Evolutionary conservation across 805 yeast species (phyloP), one percentile per base, ranked within the genome.

Genomic region (Nadsonia fulvescens): DNA sequence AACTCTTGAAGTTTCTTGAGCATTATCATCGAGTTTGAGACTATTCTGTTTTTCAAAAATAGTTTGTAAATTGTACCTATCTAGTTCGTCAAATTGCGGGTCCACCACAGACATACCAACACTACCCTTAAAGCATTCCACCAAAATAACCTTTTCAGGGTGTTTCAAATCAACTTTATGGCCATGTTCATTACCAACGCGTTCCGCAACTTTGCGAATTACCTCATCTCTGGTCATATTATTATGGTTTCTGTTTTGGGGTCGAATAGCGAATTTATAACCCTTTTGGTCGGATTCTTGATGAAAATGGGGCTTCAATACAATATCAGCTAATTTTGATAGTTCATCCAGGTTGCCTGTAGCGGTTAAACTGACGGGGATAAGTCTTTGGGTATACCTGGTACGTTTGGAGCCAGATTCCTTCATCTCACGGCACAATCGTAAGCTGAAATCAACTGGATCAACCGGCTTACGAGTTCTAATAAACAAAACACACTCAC

Each of bases 121-220:
- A 34, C 77, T 76, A 35, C 68, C 75, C 53, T 83, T 86, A 53
- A 73, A 86, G 44, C 94, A 77, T 46, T 81, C 93, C 3, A 89
- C 75, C 27, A 86, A 44, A 24, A 89, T 65, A 38, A 89, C 54
- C 42, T 72, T 70, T 33, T 83, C 92, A 41, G 66, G 79, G 8
- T 67, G 51, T 40, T 78, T 77, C 46, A 89, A 60, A 44, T 82
- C 91, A 9, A 89, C 92, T 18, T 51, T 55, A 46, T 81, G 93
- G 2, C 71, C 72, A 34, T 66, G 63, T 4, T 66, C 71, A 23
- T 62, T 56, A 1, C 86, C 86, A 1, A 79, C 82, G 22, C 62
- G 51, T 15, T 62, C 66, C 3, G 92, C 93, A 6, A 83, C 61
- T 8, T 66, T 56, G 18, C 61, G 65, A 32, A 79, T 81, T 26